These are phyloP conservation scores for Tricholoma saponaceum DNA, from an alignment of 768 basidiomycete genomes.

Conservation along the genomic window DNA sequence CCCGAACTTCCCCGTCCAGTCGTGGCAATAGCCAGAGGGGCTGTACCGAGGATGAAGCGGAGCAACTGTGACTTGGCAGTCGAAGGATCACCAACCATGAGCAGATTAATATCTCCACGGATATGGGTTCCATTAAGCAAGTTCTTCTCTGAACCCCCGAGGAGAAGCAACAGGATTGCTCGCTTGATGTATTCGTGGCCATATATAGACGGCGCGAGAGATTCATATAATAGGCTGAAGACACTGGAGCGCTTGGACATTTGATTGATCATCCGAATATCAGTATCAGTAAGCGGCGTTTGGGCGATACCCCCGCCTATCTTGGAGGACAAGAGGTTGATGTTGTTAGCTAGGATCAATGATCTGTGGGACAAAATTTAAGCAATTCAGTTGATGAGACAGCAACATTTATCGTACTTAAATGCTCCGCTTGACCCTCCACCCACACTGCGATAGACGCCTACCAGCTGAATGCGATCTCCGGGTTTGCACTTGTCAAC, in stretches of 20 bases:
- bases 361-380: conserved; percentile 51
- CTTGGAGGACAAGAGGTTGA: conserved; percentile 92
- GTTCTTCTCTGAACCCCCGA: conserved; percentile 98
- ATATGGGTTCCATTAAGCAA: conserved; percentile 96
- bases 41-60: conserved; percentile 93
- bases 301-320: conserved; percentile 94
- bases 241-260: conserved; percentile 84
- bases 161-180: conserved; percentile 86
- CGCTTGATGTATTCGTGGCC: conserved; percentile 96
- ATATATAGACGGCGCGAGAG: conserved; percentile 95
- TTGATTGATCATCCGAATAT: conserved; percentile 95
- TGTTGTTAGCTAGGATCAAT: conserved; percentile 89
- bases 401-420: conserved; percentile 55
- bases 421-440: conserved; percentile 91
- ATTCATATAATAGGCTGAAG: conserved; percentile 85
- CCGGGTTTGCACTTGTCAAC: conserved; percentile 98
- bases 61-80: conserved; percentile 97
- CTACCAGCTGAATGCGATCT: conserved; percentile 95
- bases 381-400: conserved; percentile 5
- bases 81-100: conserved; percentile 99
- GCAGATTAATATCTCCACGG: conserved; percentile 97
- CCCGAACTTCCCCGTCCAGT: conserved; percentile 98
- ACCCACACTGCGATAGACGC: conserved; percentile 90
- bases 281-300: conserved; percentile 84
- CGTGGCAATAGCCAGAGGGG: conserved; percentile 96